Conservation (phyloP, 345 rosid genomes). For the Sonneratia caseolaris region DNA sequence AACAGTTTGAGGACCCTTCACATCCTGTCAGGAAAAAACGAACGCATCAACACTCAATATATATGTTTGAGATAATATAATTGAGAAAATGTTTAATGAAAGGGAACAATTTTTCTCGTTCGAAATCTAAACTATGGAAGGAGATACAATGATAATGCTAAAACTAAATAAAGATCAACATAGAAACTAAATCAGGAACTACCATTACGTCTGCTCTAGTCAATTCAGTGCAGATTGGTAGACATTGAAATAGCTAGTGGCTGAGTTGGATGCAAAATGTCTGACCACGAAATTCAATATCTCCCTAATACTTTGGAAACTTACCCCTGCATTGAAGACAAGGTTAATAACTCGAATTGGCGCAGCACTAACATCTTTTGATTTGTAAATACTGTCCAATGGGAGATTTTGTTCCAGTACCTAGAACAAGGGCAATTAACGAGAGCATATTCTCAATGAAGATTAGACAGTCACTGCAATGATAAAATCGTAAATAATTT, state of each 20-base stretch:
- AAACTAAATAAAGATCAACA: not conserved
- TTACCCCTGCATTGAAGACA: conserved; percentile 76
- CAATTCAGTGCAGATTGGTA: not conserved
- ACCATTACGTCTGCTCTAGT: not conserved
- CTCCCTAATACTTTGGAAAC: conserved; percentile 16
- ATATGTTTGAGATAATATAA: not conserved
- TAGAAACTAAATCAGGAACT: not conserved
- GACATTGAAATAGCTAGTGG: not conserved
- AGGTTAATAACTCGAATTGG: conserved; percentile 89
- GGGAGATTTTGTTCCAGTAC: conserved; percentile 85
- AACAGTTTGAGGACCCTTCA: conserved; percentile 90
- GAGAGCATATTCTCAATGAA: not conserved
- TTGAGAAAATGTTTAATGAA: not conserved
- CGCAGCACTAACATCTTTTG: conserved; percentile 62
- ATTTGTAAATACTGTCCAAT: conserved; percentile 66
- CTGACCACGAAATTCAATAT: not conserved
- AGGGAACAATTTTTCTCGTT: not conserved
- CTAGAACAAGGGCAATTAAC: conserved; percentile 20
- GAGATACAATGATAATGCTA: not conserved
- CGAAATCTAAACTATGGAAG: not conserved
- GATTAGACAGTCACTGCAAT: not conserved
- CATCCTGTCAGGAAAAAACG: conserved; percentile 43
- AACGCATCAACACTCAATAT: not conserved
- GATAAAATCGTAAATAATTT: conserved; percentile 6
- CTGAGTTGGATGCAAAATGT: not conserved